These are phyloP conservation scores for Colletotrichum incanum DNA, from an alignment of 2,329 filamentous ascomycete genomes.

Conservation along the genomic window DNA sequence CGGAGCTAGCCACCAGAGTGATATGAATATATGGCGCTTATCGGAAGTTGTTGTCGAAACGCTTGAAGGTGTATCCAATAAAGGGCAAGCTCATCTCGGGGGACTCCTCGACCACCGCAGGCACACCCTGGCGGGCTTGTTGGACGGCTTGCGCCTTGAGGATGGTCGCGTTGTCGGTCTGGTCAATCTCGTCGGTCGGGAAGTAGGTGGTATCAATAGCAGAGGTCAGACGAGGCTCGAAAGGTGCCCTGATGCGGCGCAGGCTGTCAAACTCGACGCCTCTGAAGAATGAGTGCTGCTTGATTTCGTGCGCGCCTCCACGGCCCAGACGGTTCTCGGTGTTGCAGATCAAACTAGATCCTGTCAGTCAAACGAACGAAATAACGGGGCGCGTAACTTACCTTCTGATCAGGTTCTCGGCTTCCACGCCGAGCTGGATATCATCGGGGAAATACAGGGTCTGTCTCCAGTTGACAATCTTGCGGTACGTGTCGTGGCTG, in stretches of 20 bases:
- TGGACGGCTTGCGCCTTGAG: constrained; percentile 87
- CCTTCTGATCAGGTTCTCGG: constrained; percentile 94
- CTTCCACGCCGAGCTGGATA: constrained; percentile 88
- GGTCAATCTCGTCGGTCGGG: constrained; percentile 98
- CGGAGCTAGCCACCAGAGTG: constrained; percentile 8
- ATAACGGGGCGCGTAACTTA: constrained; percentile 59
- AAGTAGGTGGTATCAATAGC: constrained; percentile 99
- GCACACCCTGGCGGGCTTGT: constrained; percentile 66
- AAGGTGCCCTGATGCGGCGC: constrained; percentile 93
- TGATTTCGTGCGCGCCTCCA: constrained; percentile 91
- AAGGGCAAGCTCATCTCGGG: constrained; percentile 97
- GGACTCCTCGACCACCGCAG: constrained; percentile 77
- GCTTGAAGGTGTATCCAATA: constrained; percentile 98
- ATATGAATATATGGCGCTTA: constrained; percentile 47
- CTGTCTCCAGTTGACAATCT: constrained; percentile 98
- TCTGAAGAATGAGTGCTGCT: constrained; percentile 94
- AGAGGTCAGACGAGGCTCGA: constrained; percentile 93
- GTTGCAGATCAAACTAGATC: constrained; percentile 89
- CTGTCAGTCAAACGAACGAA: neutral
- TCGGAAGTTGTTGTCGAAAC: constrained; percentile 84
- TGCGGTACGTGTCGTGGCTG: constrained; percentile 96
- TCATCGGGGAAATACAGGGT: constrained; percentile 98
- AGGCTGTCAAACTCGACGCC: constrained; percentile 96
- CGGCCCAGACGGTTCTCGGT: constrained; percentile 92
- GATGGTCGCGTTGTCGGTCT: constrained; percentile 92